Evolutionary conservation across 768 basidiomycete species (phyloP).

Genomic region (Trametes elegans): DNA sequence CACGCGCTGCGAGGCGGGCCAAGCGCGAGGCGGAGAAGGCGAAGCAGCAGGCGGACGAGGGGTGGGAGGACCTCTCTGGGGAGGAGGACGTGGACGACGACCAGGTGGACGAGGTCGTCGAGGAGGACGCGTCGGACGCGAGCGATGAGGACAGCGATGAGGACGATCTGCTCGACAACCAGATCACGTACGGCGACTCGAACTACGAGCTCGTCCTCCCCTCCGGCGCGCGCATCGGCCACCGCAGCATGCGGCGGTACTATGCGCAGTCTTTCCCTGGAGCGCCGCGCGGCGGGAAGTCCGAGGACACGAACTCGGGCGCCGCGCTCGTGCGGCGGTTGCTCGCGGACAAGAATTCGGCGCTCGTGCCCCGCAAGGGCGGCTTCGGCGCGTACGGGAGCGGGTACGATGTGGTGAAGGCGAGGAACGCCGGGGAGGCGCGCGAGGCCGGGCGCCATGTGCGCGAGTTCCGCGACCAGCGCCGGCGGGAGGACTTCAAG

Average conservation of each 20-base stretch:
- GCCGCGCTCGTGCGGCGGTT: conserved; percentile 74
- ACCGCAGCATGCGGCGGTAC: conserved; percentile 82
- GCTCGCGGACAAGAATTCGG: conserved; percentile 79
- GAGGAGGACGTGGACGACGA: conserved; percentile 35
- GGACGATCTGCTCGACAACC: conserved; percentile 35
- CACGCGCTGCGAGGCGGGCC: conserved; percentile 11
- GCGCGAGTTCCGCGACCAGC: conserved; percentile 80
- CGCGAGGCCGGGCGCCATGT: conserved; percentile 87
- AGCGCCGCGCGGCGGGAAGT: conserved; percentile 37
- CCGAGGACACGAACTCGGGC: conserved; percentile 68
- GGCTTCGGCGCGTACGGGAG: conserved; percentile 85
- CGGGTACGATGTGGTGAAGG: conserved; percentile 82
- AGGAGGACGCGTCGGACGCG: conserved; percentile 31
- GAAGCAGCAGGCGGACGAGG: conserved; percentile 24
- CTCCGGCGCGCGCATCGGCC: conserved; percentile 89
- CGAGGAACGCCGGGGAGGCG: conserved; percentile 93
- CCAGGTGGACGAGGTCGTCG: conserved; percentile 32
- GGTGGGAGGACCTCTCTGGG: conserved; percentile 31
- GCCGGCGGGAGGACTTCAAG: conserved; percentile 77
- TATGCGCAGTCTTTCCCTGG: conserved; percentile 78
- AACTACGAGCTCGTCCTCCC: conserved; percentile 88
- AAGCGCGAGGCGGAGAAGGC: conserved; percentile 8
- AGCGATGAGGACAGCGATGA: conserved; percentile 38
- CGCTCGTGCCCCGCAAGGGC: conserved; percentile 79
- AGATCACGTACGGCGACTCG: conserved; percentile 76